Evolutionary conservation across 441 rosid genomes (phyloP).

Genomic region (Pelargonium myrrhifolium): DNA sequence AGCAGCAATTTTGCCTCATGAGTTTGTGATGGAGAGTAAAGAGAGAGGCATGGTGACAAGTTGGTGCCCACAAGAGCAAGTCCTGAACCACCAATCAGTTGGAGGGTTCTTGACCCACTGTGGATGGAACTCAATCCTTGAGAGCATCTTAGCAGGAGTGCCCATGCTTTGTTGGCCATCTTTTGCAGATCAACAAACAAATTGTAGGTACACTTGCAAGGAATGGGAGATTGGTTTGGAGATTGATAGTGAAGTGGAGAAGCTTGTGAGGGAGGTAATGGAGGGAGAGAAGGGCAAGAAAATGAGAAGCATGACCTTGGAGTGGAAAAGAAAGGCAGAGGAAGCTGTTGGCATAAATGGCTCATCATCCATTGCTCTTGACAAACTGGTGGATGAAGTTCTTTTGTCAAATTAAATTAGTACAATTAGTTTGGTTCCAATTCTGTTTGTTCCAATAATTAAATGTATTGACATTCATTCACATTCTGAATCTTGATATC

Average conservation of each 20-base stretch:
- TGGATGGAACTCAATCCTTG: constrained; percentile 58
- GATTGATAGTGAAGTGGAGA: constrained; percentile 9
- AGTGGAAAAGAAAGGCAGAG: constrained; percentile 6
- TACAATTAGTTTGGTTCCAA: too few species aligned
- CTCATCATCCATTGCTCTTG: neutral
- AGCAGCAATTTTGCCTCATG: constrained; percentile 31
- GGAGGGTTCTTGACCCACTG: constrained; percentile 46
- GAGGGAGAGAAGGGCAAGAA: constrained; percentile 11
- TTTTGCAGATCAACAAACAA: constrained; percentile 55
- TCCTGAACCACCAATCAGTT: constrained; percentile 38
- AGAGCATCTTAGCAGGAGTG: constrained; percentile 38
- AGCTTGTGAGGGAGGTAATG: constrained; percentile 14
- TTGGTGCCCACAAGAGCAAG: constrained; percentile 50
- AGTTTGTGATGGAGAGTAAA: constrained; percentile 30
- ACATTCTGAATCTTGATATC: too few species aligned
- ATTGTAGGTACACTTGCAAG: constrained; percentile 38
- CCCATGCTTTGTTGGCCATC: constrained; percentile 66
- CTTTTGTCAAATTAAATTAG: too few species aligned
- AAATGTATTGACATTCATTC: too few species aligned
- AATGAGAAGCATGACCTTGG: constrained; percentile 10
- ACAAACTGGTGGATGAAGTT: too few species aligned
- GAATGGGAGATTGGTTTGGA: constrained; percentile 24
- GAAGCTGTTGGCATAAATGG: constrained; percentile 8
- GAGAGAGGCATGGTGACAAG: constrained; percentile 34
- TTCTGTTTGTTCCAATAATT: too few species aligned